A percentile compares a stretch with the other conserved stretches of the same genome.
Evolutionary conservation across 345 rosid species (phyloP).

Genomic region (Eucalyptus viminalis): DNA sequence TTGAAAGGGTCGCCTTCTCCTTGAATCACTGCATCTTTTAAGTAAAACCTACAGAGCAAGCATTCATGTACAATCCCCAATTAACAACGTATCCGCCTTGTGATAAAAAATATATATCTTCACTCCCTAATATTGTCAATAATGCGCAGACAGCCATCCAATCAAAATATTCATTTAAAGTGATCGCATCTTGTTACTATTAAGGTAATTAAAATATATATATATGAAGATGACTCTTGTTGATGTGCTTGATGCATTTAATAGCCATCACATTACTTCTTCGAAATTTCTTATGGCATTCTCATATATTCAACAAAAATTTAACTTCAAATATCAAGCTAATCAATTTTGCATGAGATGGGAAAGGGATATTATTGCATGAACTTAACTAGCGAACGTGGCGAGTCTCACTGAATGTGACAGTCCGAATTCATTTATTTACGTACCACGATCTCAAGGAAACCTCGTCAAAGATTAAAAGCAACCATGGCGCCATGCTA

Average conservation of each 20-base stretch:
- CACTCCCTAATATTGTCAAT: background rate
- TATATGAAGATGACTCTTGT: background rate
- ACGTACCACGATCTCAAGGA: slow-evolving; percentile 25
- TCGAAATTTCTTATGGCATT: background rate
- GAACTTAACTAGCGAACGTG: background rate
- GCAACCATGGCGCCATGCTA: slow-evolving; percentile 13
- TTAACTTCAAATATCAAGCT: background rate
- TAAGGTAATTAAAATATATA: too few relatives aligned
- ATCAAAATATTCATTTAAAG: too few relatives aligned
- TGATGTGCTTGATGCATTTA: background rate
- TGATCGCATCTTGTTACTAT: too few relatives aligned
- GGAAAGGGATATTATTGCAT: background rate
- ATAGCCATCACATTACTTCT: background rate
- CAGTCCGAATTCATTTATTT: background rate
- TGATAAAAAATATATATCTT: background rate
- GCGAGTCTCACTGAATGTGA: rapidly evolving
- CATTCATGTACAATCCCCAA: background rate
- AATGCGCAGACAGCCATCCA: background rate
- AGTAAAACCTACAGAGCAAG: background rate
- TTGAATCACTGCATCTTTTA: background rate
- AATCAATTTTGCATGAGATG: background rate
- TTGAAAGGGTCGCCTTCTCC: too few relatives aligned
- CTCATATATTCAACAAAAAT: background rate
- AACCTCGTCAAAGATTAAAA: slow-evolving; percentile 19
- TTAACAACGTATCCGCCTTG: background rate